A percentile compares a stretch with the other conserved stretches of the same genome.
Conservation (phyloP, 75 land plant genomes). For the Cryptomeria japonica region DNA sequence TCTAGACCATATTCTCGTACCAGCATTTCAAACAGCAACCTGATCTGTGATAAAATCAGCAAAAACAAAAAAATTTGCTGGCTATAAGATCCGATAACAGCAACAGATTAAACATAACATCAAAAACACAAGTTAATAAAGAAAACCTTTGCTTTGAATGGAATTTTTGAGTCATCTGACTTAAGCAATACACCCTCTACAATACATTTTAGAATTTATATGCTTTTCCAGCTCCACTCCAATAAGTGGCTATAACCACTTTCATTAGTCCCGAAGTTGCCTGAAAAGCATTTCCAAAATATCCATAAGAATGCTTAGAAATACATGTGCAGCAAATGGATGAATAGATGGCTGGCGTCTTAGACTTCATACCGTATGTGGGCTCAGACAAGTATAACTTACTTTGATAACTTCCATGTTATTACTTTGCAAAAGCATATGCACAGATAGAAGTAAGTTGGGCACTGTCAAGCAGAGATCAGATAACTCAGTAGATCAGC, state of each 20-base stretch:
- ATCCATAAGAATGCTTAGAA: background rate
- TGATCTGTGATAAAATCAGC: conserved; percentile 46
- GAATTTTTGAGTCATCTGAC: conserved; percentile 84
- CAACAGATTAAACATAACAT: background rate
- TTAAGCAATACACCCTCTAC: conserved; percentile 83
- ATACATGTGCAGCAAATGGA: background rate
- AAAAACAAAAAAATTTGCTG: background rate
- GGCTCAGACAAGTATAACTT: background rate
- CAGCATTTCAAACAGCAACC: conserved; percentile 84
- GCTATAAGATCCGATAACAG: background rate
- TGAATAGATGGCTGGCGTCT: conserved; percentile 2
- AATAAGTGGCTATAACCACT: conserved; percentile 83
- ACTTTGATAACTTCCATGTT: conserved; percentile 89
- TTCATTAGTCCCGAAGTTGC: conserved; percentile 89
- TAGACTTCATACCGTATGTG: background rate
- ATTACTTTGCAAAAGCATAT: conserved; percentile 69
- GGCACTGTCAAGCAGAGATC: conserved; percentile 74
- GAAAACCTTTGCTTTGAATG: conserved; percentile 86
- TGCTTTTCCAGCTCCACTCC: conserved; percentile 63
- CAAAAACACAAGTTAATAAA: background rate
- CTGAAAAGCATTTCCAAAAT: conserved; percentile 36
- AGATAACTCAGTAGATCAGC: conserved; percentile 90
- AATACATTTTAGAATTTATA: conserved; percentile 55
- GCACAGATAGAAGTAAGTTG: conserved; percentile 74
- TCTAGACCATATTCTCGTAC: conserved; percentile 89